Evolutionary conservation across 2,329 filamentous ascomycete genomes (phyloP).

Genomic region (Colletotrichum phormii): DNA sequence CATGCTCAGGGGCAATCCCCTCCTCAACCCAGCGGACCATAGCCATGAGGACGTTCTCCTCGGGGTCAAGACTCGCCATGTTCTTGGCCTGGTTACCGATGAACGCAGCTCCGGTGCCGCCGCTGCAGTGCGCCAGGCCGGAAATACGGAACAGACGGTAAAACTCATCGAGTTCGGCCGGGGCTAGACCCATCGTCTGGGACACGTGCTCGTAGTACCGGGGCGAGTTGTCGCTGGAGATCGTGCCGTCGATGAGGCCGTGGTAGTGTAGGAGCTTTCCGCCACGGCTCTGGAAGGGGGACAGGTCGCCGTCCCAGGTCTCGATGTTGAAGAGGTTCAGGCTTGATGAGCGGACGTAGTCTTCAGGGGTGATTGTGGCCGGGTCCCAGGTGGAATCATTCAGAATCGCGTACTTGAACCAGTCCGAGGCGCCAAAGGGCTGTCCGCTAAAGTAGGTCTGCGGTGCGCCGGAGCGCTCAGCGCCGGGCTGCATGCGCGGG

Average conservation of each 20-base stretch:
- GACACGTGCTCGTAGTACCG: slow-evolving; percentile 61
- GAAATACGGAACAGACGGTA: slow-evolving; percentile 64
- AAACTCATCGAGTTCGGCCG: slow-evolving; percentile 52
- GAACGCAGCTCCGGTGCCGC: slow-evolving; percentile 54
- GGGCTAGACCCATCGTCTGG: slow-evolving; percentile 51
- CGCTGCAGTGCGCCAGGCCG: slow-evolving; percentile 63
- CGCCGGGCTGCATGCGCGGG: slow-evolving; percentile 60
- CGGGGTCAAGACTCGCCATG: slow-evolving; percentile 45
- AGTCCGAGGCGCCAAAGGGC: slow-evolving; percentile 42
- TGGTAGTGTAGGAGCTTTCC: slow-evolving; percentile 61
- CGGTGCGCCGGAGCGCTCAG: slow-evolving; percentile 57
- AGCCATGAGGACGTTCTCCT: slow-evolving; percentile 56
- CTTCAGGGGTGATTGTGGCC: slow-evolving; percentile 46
- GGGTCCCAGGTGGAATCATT: slow-evolving; percentile 51
- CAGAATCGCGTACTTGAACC: slow-evolving; percentile 54
- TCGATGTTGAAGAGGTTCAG: slow-evolving; percentile 51
- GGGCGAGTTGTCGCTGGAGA: slow-evolving; percentile 56
- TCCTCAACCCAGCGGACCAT: slow-evolving; percentile 61
- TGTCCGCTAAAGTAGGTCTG: slow-evolving; percentile 50
- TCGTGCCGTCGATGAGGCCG: slow-evolving; percentile 54
- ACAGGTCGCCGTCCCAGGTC: slow-evolving; percentile 53
- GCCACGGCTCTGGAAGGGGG: slow-evolving; percentile 51
- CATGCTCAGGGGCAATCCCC: slow-evolving; percentile 52
- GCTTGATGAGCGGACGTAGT: slow-evolving; percentile 47
- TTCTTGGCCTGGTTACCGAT: slow-evolving; percentile 42